A percentile compares a stretch with the other conserved stretches of the same genome.
Conservation (phyloP, 768 basidiomycete genomes). For the Clitopilus hobsonii region DNA sequence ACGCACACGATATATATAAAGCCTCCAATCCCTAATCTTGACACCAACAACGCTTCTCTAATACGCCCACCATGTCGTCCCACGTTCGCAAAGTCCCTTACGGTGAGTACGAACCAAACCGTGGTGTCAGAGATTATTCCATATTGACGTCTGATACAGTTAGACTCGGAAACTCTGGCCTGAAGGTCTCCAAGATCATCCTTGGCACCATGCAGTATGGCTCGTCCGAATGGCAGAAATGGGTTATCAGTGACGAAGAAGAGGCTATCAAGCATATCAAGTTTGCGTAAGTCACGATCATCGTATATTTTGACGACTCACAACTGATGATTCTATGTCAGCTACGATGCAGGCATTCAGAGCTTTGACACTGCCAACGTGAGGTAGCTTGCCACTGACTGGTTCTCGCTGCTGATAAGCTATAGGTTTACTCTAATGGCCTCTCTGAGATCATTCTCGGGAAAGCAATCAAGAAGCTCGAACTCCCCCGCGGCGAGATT, state of each 20-base stretch:
- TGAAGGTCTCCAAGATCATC: constrained; percentile 63
- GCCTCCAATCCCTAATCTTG: no score
- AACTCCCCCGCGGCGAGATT: constrained; percentile 69
- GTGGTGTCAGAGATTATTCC: not conserved
- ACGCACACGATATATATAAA: no score
- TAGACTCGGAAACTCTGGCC: constrained; percentile 45
- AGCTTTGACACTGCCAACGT: constrained; percentile 58
- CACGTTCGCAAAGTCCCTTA: not conserved
- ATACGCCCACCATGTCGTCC: not conserved
- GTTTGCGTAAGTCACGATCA: constrained; percentile 26
- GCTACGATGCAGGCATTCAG: constrained; percentile 61
- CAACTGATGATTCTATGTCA: constrained; percentile 10
- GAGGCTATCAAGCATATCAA: constrained; percentile 48
- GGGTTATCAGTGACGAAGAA: constrained; percentile 45
- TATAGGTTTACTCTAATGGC: constrained; percentile 72
- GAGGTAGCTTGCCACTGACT: not conserved
- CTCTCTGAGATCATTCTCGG: constrained; percentile 64
- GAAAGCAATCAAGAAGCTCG: constrained; percentile 62
- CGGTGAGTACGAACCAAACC: not conserved
- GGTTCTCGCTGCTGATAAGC: no score
- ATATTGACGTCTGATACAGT: constrained; percentile 22
- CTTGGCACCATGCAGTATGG: constrained; percentile 65
- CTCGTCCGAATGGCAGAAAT: constrained; percentile 42
- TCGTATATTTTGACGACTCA: not conserved
- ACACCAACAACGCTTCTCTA: no score